Percentiles rank a stretch among this genome's conserved stretches.
phyloP scores from a whole-genome alignment of 2,329 filamentous ascomycete species.

The Trichoderma aggressivum region DNA sequence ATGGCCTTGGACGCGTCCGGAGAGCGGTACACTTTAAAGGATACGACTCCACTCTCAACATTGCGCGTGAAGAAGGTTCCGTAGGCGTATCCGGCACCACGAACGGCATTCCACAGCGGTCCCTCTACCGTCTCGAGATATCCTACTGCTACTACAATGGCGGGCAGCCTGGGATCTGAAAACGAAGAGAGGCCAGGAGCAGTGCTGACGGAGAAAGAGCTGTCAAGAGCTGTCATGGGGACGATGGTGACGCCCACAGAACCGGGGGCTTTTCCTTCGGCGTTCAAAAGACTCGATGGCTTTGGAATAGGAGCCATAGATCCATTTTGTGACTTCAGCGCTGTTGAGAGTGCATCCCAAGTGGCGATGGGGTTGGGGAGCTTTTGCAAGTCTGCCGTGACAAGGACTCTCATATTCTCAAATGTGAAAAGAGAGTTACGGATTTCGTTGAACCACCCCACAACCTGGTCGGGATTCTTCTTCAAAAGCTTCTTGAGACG shows the following conservation, averaged over 20 bases:
- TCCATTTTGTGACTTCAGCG: slow-evolving; percentile 39
- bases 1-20: slow-evolving; percentile 88
- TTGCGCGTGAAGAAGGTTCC: slow-evolving; percentile 76
- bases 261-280: slow-evolving; percentile 72
- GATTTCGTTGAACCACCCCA: slow-evolving; percentile 74
- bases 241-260: slow-evolving; percentile 72
- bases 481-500: slow-evolving; percentile 77
- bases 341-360: slow-evolving; percentile 59
- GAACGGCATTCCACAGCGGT: slow-evolving; percentile 88
- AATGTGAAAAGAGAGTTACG: slow-evolving; percentile 74
- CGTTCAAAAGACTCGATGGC: slow-evolving; percentile 67
- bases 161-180: slow-evolving; percentile 72
- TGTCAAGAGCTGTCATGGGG: slow-evolving; percentile 89
- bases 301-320: slow-evolving; percentile 66
- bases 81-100: slow-evolving; percentile 90
- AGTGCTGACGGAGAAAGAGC: slow-evolving; percentile 78
- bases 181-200: slow-evolving; percentile 72
- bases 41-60: slow-evolving; percentile 73
- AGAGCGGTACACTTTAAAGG: slow-evolving; percentile 85
- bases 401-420: slow-evolving; percentile 79
- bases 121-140: slow-evolving; percentile 94
- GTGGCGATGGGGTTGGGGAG: slow-evolving; percentile 71
- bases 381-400: slow-evolving; percentile 75
- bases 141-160: slow-evolving; percentile 80
- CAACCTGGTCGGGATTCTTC: slow-evolving; percentile 69